Evolutionary conservation across 192 early-diverging fungal species (phyloP).

Genomic region (Allomyces arbusculus): DNA sequence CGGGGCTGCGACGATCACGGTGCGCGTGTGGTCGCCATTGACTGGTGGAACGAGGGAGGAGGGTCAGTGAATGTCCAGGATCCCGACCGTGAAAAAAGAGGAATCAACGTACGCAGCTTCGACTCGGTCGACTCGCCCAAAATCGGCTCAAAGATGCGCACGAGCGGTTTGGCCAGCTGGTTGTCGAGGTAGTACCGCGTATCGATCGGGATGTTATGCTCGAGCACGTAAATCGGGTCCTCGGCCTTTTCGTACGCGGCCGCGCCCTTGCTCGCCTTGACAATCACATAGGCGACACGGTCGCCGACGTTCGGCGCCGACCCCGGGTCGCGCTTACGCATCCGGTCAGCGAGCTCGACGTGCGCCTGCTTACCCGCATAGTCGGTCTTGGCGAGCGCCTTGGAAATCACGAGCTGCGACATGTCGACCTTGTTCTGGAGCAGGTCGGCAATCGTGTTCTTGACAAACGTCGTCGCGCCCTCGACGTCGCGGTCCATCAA

Average conservation of each 20-base stretch:
- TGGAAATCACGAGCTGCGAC: constrained; percentile 88
- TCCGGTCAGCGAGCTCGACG: constrained; percentile 82
- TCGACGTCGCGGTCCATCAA: constrained; percentile 70
- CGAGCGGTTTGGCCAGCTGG: constrained; percentile 79
- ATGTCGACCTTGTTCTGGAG: constrained; percentile 94
- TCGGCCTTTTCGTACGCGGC: constrained; percentile 94
- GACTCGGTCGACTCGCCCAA: constrained; percentile 65
- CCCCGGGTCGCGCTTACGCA: constrained; percentile 88
- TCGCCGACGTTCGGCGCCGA: constrained; percentile 91
- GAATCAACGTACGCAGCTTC: background rate
- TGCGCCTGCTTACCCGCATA: constrained; percentile 92
- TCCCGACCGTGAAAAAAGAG: too few species aligned
- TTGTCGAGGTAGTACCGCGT: constrained; percentile 92
- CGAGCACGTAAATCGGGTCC: constrained; percentile 94
- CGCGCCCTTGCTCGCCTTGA: constrained; percentile 64
- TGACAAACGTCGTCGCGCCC: constrained; percentile 71
- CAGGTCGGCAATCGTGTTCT: constrained; percentile 72
- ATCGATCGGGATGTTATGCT: constrained; percentile 95
- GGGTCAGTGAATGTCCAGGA: background rate
- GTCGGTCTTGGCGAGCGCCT: constrained; percentile 84
- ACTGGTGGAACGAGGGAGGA: constrained; percentile 14
- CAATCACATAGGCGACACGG: constrained; percentile 89
- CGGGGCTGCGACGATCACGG: constrained; percentile 72
- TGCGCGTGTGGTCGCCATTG: constrained; percentile 47
- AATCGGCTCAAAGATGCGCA: constrained; percentile 91